phyloP scores from a whole-genome alignment of 257 asterid genomes.

The Ilex aquifolium region DNA sequence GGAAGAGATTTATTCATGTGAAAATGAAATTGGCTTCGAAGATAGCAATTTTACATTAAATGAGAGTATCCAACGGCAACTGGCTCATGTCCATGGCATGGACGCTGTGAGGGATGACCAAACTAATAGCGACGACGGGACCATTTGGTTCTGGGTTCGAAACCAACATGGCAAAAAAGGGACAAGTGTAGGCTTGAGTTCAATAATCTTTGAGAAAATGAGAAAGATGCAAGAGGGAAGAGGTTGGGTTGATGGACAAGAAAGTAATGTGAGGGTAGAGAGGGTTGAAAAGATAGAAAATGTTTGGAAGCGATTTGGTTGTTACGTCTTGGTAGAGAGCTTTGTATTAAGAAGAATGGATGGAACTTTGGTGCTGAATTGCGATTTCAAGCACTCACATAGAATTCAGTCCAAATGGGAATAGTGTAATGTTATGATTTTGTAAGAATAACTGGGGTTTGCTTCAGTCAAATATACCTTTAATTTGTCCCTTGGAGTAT shows the following conservation, averaged over 20 bases:
- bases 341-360: conserved; percentile 65
- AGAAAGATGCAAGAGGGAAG: conserved; percentile 55
- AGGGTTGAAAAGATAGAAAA: conserved; percentile 40
- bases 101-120: conserved; percentile 49
- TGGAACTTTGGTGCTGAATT: conserved; percentile 63
- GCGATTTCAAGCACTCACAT: conserved; percentile 35
- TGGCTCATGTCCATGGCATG: conserved; percentile 41
- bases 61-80: too few species aligned
- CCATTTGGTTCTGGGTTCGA: conserved; percentile 49
- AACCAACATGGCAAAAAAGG: conserved; percentile 24
- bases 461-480: too few species aligned
- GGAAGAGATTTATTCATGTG: too few species aligned
- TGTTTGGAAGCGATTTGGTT: conserved; percentile 62
- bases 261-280: conserved; percentile 44
- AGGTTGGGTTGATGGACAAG: conserved; percentile 71
- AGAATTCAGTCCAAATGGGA: conserved; percentile 58
- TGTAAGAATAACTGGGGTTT: too few species aligned
- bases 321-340: conserved; percentile 74
- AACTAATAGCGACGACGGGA: conserved; percentile 26
- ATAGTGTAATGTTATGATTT: conserved; percentile 14
- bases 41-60: too few species aligned
- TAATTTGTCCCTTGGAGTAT: too few species aligned
- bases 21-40: too few species aligned
- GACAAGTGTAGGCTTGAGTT: conserved; percentile 39
- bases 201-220: conserved; percentile 46